Conservation (phyloP, 441 rosid genomes). For the Erodium moschatum region DNA sequence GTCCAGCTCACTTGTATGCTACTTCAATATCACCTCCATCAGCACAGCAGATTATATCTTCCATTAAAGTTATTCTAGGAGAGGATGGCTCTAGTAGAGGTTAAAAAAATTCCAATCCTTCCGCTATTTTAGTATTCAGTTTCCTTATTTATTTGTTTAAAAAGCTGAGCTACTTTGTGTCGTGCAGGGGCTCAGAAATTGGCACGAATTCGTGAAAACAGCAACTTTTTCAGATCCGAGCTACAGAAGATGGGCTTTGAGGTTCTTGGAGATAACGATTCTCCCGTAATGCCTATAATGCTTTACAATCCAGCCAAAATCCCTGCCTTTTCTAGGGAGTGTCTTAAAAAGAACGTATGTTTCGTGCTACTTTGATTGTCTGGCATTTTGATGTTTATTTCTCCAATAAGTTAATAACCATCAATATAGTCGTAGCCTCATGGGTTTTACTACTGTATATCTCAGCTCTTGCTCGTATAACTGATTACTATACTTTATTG, state of each 20-base stretch:
- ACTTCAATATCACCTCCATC: conserved; percentile 82
- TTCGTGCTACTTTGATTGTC: background rate
- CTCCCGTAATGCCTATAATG: conserved; percentile 89
- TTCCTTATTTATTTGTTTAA: background rate
- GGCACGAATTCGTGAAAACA: conserved; percentile 72
- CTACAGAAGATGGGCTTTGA: conserved; percentile 89
- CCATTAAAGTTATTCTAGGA: conserved; percentile 70
- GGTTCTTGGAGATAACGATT: conserved; percentile 84
- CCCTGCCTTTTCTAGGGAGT: conserved; percentile 80
- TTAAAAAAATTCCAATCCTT: conserved; percentile 12
- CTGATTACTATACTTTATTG: background rate
- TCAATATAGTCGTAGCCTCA: background rate
- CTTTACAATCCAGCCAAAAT: conserved; percentile 89
- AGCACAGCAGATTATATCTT: conserved; percentile 70
- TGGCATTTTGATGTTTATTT: background rate
- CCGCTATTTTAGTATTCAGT: background rate
- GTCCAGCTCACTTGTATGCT: conserved; percentile 83
- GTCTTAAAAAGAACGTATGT: conserved; percentile 58
- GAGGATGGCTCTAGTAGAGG: conserved; percentile 84
- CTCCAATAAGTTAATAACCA: background rate
- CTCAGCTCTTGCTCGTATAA: background rate
- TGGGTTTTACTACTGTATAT: background rate
- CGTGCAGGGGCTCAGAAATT: conserved; percentile 68
- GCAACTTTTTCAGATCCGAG: conserved; percentile 83
- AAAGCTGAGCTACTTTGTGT: conserved; percentile 4